These are phyloP conservation scores for Mrakia frigida DNA, from an alignment of 768 basidiomycete species.

Conservation along the genomic window DNA sequence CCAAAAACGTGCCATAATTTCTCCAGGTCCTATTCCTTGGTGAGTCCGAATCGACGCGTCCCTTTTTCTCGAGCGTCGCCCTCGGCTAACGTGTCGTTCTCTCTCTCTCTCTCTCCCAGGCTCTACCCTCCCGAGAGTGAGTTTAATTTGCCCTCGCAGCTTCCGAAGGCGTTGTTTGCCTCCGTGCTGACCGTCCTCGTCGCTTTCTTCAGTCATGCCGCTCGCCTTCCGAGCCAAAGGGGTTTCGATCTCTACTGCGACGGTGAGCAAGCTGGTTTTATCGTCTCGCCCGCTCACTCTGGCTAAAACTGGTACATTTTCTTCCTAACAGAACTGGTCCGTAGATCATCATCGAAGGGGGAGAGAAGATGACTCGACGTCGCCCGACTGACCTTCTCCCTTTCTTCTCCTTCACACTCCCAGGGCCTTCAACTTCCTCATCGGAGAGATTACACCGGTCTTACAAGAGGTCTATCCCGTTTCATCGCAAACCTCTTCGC, in stretches of 20 bases:
- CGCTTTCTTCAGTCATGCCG: slow-evolving; percentile 60
- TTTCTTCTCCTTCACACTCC: background rate
- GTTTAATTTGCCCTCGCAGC: no score
- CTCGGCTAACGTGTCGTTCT: background rate
- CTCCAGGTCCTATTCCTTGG: slow-evolving; percentile 48
- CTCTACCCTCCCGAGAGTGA: slow-evolving; percentile 40
- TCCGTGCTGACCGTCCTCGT: background rate
- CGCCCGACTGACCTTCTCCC: background rate
- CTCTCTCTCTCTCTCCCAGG: slow-evolving; percentile 29
- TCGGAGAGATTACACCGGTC: slow-evolving; percentile 79
- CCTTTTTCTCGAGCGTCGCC: background rate
- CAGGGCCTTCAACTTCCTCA: slow-evolving; percentile 78
- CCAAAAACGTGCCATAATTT: slow-evolving; percentile 49
- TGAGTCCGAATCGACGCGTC: background rate
- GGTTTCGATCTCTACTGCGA: slow-evolving; percentile 89
- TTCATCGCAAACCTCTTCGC: no score
- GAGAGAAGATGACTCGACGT: background rate
- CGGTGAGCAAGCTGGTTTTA: no score
- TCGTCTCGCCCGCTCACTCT: background rate
- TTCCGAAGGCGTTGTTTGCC: slow-evolving; percentile 43
- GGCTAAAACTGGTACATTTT: no score
- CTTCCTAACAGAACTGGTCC: no score
- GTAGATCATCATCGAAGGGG: no score
- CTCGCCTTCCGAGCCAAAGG: slow-evolving; percentile 85
- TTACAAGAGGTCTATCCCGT: slow-evolving; percentile 57